These are phyloP conservation scores for Lentinula sp. DNA, from an alignment of 768 basidiomycete genomes.

Conservation along the genomic window DNA sequence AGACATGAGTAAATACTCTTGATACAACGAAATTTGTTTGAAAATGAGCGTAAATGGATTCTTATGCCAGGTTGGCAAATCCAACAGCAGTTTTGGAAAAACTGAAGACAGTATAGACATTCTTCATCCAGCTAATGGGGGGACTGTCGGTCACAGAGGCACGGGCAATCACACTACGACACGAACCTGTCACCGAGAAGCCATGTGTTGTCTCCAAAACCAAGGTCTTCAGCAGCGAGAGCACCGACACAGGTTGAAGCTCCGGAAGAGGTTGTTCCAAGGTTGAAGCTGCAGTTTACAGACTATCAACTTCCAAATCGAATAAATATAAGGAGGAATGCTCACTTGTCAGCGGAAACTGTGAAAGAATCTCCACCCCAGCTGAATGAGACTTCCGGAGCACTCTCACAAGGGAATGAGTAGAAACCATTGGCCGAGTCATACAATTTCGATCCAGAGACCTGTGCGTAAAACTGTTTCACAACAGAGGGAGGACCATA, in stretches of 20 bases:
- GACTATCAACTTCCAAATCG: not conserved
- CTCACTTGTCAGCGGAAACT: slow-evolving; percentile 33
- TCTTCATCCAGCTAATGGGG: no score
- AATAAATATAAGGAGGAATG: not conserved
- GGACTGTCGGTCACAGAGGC: no score
- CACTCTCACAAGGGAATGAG: slow-evolving; percentile 23
- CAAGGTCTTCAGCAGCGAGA: slow-evolving; percentile 22
- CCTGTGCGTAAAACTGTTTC: slow-evolving; percentile 16
- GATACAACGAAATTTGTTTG: no score
- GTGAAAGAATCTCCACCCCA: slow-evolving; percentile 30
- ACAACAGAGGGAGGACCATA: slow-evolving; percentile 20
- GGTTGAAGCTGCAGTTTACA: slow-evolving; percentile 26
- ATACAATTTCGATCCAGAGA: slow-evolving; percentile 18
- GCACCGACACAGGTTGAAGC: slow-evolving; percentile 31
- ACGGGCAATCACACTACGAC: no score
- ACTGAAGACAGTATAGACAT: no score
- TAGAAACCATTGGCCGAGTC: slow-evolving; percentile 15
- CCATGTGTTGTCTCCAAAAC: slow-evolving; percentile 21
- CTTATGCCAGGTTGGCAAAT: no score
- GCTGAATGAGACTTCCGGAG: slow-evolving; percentile 25
- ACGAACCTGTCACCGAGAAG: slow-evolving; percentile 24
- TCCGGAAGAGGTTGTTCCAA: slow-evolving; percentile 27
- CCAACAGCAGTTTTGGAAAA: no score
- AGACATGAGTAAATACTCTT: no score
- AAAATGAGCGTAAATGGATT: no score